Conservation (phyloP, 2,329 filamentous ascomycete genomes). For the Cadophora sp. region DNA sequence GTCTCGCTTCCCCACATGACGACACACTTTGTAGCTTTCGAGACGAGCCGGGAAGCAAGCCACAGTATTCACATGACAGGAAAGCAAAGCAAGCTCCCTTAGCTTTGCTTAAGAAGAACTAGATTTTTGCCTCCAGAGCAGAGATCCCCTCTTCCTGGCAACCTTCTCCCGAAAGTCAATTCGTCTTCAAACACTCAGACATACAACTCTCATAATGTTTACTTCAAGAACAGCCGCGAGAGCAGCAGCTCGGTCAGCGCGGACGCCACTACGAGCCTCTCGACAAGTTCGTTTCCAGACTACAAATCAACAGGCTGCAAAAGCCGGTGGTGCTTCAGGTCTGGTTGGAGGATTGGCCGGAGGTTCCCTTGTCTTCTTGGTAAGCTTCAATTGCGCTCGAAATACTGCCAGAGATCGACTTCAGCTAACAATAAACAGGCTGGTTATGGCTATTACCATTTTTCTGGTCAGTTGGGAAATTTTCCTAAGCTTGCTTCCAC, state of each 20-base stretch:
- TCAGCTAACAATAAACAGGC: conserved; percentile 35
- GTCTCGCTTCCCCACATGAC: conserved; percentile 6
- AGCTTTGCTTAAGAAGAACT: background rate
- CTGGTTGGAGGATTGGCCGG: conserved; percentile 57
- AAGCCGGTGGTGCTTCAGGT: conserved; percentile 46
- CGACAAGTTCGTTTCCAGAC: conserved; percentile 39
- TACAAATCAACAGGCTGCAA: conserved; percentile 36
- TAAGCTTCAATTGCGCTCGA: conserved; percentile 23
- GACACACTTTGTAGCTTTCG: background rate
- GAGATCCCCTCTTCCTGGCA: background rate
- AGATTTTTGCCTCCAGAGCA: background rate
- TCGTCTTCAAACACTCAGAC: background rate
- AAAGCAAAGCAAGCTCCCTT: background rate
- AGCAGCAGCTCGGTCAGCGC: conserved; percentile 34
- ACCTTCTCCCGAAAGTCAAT: conserved; percentile 6
- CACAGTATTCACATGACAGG: background rate
- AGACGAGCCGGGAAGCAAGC: too few species aligned
- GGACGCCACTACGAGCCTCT: conserved; percentile 40
- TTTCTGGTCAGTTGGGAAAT: conserved; percentile 48
- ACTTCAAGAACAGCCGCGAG: conserved; percentile 40
- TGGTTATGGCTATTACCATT: conserved; percentile 60
- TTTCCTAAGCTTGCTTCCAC: background rate
- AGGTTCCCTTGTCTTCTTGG: conserved; percentile 52
- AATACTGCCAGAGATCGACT: background rate
- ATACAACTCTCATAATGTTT: conserved; percentile 32